Evolutionary conservation across 805 yeast genomes (phyloP).

Genomic region (Ogataea zsoltii): DNA sequence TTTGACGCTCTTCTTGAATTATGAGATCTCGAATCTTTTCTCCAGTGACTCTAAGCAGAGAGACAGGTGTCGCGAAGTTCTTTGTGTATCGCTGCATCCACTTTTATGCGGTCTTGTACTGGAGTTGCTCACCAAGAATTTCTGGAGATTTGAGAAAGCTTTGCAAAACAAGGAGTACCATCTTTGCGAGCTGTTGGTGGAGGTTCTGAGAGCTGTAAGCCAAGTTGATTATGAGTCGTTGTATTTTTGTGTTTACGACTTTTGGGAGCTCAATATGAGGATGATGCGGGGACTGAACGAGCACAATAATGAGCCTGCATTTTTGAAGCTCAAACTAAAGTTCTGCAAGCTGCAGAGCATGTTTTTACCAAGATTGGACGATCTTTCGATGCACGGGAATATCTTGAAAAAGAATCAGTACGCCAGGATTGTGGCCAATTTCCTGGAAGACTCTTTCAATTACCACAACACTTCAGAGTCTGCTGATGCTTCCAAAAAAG

Average conservation of each 20-base stretch:
- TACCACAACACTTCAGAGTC: slow-evolving; percentile 13
- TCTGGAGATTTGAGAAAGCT: slow-evolving; percentile 27
- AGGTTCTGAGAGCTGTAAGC: slow-evolving; percentile 30
- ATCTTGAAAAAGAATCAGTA: slow-evolving; percentile 32
- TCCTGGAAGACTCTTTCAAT: slow-evolving; percentile 36
- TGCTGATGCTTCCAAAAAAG: slow-evolving; percentile 34
- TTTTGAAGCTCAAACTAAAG: slow-evolving; percentile 31
- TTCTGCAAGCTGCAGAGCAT: slow-evolving; percentile 33
- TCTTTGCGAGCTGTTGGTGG: slow-evolving; percentile 31
- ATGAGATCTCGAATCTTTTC: slow-evolving; percentile 27
- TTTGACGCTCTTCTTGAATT: slow-evolving; percentile 27
- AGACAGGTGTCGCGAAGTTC: slow-evolving; percentile 70
- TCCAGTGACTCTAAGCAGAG: slow-evolving; percentile 41
- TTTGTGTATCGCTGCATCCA: slow-evolving; percentile 53
- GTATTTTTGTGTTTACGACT: slow-evolving; percentile 27
- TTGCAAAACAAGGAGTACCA: slow-evolving; percentile 24
- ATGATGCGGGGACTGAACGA: slow-evolving; percentile 25
- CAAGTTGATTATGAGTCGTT: slow-evolving; percentile 28
- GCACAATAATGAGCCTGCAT: slow-evolving; percentile 22
- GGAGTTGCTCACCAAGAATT: slow-evolving; percentile 21
- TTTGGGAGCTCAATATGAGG: slow-evolving; percentile 29
- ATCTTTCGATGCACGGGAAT: slow-evolving; percentile 33
- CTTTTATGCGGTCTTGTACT: slow-evolving; percentile 30
- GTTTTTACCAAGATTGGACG: slow-evolving; percentile 28
- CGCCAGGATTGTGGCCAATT: slow-evolving; percentile 34